phyloP scores from a whole-genome alignment of 1,284 basidiomycete species.

The Cutaneotrichosporon spelunceum region DNA sequence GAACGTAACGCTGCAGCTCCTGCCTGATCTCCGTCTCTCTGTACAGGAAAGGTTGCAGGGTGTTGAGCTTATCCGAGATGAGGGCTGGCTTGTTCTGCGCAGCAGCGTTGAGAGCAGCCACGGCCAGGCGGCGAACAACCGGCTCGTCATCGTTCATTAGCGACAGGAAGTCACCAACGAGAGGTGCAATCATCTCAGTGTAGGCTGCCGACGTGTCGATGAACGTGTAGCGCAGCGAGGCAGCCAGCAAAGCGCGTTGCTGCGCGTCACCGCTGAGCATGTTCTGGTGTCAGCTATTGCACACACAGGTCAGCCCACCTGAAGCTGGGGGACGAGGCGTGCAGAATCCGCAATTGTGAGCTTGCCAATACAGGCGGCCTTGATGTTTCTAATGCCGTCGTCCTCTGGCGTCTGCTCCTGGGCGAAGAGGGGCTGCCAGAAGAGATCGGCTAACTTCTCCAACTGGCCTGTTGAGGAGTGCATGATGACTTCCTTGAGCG shows the following conservation, averaged over 20 bases:
- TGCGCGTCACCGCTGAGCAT: slow-evolving; percentile 54
- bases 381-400: slow-evolving; percentile 88
- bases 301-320: slow-evolving; percentile 57
- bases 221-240: slow-evolving; percentile 92
- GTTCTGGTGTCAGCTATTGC: slow-evolving; percentile 17
- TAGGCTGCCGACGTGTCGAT: slow-evolving; percentile 73
- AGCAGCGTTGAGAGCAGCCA: slow-evolving; percentile 87
- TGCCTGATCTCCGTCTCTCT: slow-evolving; percentile 75
- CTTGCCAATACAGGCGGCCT: slow-evolving; percentile 94
- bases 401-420: slow-evolving; percentile 63
- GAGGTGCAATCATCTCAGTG: slow-evolving; percentile 79
- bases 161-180: slow-evolving; percentile 84
- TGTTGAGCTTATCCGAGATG: slow-evolving; percentile 74
- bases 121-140: slow-evolving; percentile 77
- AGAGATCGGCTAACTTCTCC: slow-evolving; percentile 73
- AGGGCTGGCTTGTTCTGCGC: slow-evolving; percentile 91
- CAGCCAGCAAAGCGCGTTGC: slow-evolving; percentile 79
- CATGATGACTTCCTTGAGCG: slow-evolving; percentile 92
- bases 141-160: slow-evolving; percentile 81
- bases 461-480: slow-evolving; percentile 80
- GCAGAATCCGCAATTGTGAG: slow-evolving; percentile 85
- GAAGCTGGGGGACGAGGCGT: slow-evolving; percentile 85
- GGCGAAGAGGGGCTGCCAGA: slow-evolving; percentile 88
- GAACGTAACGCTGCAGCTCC: slow-evolving; percentile 81
- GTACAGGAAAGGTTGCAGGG: slow-evolving; percentile 79